Conservation (phyloP, 305 asterid genomes). For the Andrographis paniculata region DNA sequence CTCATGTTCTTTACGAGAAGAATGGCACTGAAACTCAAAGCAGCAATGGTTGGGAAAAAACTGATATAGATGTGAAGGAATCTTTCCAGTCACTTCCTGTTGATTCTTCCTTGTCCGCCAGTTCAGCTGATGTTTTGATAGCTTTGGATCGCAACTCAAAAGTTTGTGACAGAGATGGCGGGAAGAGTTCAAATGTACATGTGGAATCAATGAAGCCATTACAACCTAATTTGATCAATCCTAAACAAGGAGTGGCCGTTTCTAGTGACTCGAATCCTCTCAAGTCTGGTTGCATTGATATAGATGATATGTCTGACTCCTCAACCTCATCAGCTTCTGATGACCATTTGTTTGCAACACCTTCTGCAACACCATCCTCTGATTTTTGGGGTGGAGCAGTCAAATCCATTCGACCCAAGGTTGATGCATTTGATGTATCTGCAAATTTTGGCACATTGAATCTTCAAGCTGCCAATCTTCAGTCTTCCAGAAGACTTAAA, state of each 20-base stretch:
- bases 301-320: conserved; percentile 22
- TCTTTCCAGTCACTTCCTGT: conserved; percentile 21
- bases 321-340: conserved; percentile 30
- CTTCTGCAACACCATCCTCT: conserved; percentile 50
- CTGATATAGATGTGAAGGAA: conserved; percentile 16
- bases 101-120: conserved; percentile 26
- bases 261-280: conserved; percentile 17
- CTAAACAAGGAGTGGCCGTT: conserved; percentile 15
- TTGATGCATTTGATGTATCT: conserved; percentile 24
- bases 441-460: conserved; percentile 21
- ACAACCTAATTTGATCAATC: conserved; percentile 21
- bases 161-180: conserved; percentile 20
- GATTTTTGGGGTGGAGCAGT: conserved; percentile 59
- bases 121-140: conserved; percentile 22
- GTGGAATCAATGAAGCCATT: conserved; percentile 23
- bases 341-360: conserved; percentile 34
- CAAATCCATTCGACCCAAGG: conserved; percentile 33
- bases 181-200: conserved; percentile 15
- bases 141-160: conserved; percentile 22
- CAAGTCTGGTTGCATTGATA: conserved; percentile 18
- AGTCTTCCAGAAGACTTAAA: conserved; percentile 22
- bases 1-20: conserved; percentile 21
- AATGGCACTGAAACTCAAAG: conserved; percentile 21
- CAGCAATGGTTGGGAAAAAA: conserved; percentile 20
- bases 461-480: conserved; percentile 16